A percentile compares a stretch with the other conserved stretches of the same genome.
phyloP scores from a whole-genome alignment of 495 filamentous ascomycete genomes.

The Hypoxylon perforatum region DNA sequence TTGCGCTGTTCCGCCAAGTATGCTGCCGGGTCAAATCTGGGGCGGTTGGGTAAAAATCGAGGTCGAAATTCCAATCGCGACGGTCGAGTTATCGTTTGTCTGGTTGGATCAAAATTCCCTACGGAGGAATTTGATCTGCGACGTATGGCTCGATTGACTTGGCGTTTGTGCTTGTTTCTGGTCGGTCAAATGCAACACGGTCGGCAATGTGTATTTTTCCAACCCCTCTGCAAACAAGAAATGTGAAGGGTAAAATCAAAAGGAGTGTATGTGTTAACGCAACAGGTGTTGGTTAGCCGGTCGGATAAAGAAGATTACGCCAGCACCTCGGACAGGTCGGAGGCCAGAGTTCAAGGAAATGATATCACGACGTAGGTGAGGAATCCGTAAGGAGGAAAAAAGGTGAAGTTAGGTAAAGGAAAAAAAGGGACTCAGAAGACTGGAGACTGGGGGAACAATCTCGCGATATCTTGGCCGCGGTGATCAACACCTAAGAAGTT shows the following conservation, averaged over 20 bases:
- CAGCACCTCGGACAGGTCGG: slow-evolving; percentile 4
- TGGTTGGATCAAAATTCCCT: slow-evolving; percentile 21
- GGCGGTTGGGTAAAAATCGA: background rate
- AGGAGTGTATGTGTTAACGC: slow-evolving; percentile 30
- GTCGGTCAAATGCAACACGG: too few relatives aligned
- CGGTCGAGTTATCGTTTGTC: slow-evolving; percentile 9
- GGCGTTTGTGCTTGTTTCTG: slow-evolving; percentile 1
- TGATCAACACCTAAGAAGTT: slow-evolving; percentile 41
- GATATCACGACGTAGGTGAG: slow-evolving; percentile 1
- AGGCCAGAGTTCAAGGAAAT: background rate
- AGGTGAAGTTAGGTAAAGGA: background rate
- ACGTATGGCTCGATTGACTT: background rate
- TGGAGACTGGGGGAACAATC: slow-evolving; percentile 31
- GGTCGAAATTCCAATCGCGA: background rate
- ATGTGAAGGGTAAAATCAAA: slow-evolving; percentile 7
- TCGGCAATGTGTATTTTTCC: too few relatives aligned
- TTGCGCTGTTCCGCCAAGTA: slow-evolving; percentile 22
- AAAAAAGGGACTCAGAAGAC: slow-evolving; percentile 8
- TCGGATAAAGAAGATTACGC: slow-evolving; percentile 42
- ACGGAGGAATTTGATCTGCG: slow-evolving; percentile 30
- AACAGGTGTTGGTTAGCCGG: slow-evolving; percentile 25
- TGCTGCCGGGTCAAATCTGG: slow-evolving; percentile 3
- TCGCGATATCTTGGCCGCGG: slow-evolving; percentile 40
- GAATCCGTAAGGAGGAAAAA: slow-evolving; percentile 11
- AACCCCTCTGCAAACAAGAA: background rate